A percentile compares a stretch with the other conserved stretches of the same genome.
Conservation (phyloP, 140 eudicot species). For the Oenanthe javanica region DNA sequence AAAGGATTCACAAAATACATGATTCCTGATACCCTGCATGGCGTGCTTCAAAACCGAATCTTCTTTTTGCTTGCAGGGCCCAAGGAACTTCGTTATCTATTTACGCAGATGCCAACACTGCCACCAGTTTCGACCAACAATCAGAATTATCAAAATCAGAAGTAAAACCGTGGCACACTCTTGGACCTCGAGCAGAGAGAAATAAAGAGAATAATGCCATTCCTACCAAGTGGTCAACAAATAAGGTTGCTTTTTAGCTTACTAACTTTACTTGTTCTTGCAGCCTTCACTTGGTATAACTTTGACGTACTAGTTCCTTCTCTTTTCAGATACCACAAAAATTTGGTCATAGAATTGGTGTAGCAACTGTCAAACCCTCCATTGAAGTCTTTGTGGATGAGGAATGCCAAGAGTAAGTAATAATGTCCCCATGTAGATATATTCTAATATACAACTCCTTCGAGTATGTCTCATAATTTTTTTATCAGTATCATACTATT, state of each 20-base stretch:
- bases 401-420: slow-evolving; percentile 58
- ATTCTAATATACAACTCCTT: neutral
- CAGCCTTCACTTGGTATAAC: slow-evolving; percentile 1
- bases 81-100: slow-evolving; percentile 44
- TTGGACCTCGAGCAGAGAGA: slow-evolving; percentile 81
- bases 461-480: neutral
- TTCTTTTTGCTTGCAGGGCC: slow-evolving; percentile 32
- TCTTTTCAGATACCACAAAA: slow-evolving; percentile 60
- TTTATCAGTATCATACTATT: neutral
- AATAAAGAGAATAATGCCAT: slow-evolving; percentile 77
- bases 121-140: slow-evolving; percentile 24
- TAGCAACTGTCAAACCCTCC: slow-evolving; percentile 40
- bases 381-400: slow-evolving; percentile 90
- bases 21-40: neutral
- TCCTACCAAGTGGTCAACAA: slow-evolving; percentile 88
- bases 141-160: slow-evolving; percentile 34
- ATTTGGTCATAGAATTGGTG: slow-evolving; percentile 38
- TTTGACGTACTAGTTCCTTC: neutral
- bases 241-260: slow-evolving; percentile 41
- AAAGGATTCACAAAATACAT: neutral
- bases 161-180: slow-evolving; percentile 56
- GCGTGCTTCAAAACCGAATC: neutral
- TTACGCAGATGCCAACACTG: slow-evolving; percentile 42
- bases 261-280: neutral
- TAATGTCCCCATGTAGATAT: neutral